These are phyloP conservation scores for Leishmania braziliensis DNA, from an alignment of 208 protist species.

Conservation along the genomic window DNA sequence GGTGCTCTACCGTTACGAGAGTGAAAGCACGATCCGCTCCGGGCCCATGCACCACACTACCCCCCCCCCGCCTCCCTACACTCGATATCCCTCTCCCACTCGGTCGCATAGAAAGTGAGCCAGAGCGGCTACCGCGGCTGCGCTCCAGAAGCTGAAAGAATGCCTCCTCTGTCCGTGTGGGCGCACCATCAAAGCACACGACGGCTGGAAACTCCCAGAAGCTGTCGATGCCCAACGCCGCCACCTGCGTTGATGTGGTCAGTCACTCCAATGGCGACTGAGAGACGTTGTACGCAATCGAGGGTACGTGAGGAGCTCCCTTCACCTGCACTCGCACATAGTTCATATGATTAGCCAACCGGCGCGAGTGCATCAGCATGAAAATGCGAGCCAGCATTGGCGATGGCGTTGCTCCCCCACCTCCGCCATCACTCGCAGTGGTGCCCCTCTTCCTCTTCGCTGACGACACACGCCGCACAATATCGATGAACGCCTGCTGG, in stretches of 20 bases:
- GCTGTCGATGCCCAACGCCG: constrained; percentile 39
- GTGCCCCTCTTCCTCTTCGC: neutral
- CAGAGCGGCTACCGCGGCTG: neutral
- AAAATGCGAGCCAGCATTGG: constrained; percentile 73
- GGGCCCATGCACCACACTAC: neutral
- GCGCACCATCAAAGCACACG: constrained; percentile 54
- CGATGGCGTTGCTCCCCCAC: neutral
- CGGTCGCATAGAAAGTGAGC: neutral
- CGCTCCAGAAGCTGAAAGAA: constrained; percentile 57
- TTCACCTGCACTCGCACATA: constrained; percentile 50
- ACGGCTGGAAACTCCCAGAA: constrained; percentile 62
- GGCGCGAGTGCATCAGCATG: constrained; percentile 50
- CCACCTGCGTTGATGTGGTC: constrained; percentile 32
- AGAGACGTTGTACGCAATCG: constrained; percentile 67
- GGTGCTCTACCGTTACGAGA: neutral
- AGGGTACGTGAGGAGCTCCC: constrained; percentile 36
- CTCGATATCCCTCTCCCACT: neutral
- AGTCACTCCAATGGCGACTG: constrained; percentile 41
- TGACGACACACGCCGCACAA: constrained; percentile 32
- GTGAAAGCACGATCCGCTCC: neutral
- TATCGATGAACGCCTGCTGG: constrained; percentile 58
- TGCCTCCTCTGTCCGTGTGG: constrained; percentile 16
- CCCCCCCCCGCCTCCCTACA: neutral
- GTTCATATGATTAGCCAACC: constrained; percentile 85
- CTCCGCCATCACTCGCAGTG: neutral